A percentile compares a stretch with the other conserved stretches of the same genome.
phyloP scores from a whole-genome alignment of 345 rosid species.

The Moricandia arvensis region DNA sequence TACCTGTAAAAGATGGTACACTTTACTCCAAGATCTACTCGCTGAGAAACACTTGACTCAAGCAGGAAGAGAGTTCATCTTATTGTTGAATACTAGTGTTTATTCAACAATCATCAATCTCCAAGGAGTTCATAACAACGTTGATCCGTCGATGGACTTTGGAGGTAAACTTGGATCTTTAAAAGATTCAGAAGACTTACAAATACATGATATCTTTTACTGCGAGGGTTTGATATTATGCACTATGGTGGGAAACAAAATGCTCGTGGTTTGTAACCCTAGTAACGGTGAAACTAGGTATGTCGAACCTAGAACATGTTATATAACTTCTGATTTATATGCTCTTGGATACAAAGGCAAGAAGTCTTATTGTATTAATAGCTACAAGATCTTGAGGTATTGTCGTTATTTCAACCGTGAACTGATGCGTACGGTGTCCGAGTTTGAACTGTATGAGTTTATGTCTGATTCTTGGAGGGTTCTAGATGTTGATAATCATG shows the following conservation, averaged over 20 bases:
- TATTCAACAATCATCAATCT: neutral
- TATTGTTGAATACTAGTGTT: neutral
- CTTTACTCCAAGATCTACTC: neutral
- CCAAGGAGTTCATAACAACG: neutral
- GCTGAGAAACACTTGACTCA: neutral
- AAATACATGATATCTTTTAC: neutral
- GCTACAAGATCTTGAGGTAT: neutral
- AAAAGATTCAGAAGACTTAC: neutral
- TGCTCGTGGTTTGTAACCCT: neutral
- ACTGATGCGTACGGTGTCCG: neutral
- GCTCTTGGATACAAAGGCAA: neutral
- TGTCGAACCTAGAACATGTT: neutral
- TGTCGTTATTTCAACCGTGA: neutral
- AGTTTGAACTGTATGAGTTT: neutral
- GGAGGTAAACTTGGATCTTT: neutral
- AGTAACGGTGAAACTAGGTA: neutral
- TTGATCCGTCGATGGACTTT: neutral
- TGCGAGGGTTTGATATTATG: neutral
- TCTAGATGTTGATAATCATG: neutral
- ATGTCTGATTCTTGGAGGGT: slow-evolving; percentile 3
- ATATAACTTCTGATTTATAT: neutral
- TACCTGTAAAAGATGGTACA: neutral
- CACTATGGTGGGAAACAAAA: neutral
- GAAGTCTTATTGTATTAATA: neutral
- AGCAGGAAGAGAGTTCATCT: neutral